A percentile compares a stretch with the other conserved stretches of the same genome.
These are phyloP conservation scores for Chloris gayana DNA, from an alignment of 176 grass and related monocot species.

Conservation along the genomic window DNA sequence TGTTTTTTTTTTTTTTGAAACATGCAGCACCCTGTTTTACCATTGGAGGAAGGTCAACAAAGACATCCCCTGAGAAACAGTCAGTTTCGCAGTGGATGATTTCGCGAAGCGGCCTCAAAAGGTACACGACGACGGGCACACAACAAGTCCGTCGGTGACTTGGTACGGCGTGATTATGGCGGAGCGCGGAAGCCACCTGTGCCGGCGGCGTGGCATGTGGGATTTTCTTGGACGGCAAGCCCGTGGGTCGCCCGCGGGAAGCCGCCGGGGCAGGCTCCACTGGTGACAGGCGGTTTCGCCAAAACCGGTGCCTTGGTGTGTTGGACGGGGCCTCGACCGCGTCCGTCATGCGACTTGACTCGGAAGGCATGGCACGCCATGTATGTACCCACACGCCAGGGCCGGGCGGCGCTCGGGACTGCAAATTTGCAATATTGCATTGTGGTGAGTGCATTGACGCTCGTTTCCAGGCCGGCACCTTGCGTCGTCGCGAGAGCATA, in stretches of 20 bases:
- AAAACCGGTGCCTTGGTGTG: constrained; percentile 18
- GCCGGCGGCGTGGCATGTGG: background rate
- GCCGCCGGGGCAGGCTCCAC: background rate
- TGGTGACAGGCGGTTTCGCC: background rate
- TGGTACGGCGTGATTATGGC: no score
- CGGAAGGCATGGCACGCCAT: no score
- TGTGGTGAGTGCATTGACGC: background rate
- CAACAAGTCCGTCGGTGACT: no score
- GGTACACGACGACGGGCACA: no score
- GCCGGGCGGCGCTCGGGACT: no score
- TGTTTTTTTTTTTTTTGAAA: no score
- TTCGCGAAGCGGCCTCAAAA: no score
- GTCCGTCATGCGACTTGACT: constrained; percentile 10
- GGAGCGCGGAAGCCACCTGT: background rate
- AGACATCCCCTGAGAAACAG: no score
- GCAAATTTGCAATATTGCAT: no score
- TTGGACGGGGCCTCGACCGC: constrained; percentile 1
- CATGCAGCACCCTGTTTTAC: background rate
- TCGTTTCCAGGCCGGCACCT: background rate
- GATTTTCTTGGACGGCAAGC: constrained; percentile 27
- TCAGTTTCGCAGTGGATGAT: no score
- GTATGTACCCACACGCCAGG: no score
- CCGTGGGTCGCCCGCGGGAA: background rate
- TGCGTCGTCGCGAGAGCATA: background rate
- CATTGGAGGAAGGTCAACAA: background rate